These are phyloP conservation scores for Ganoderma lingzhi DNA, from an alignment of 1,284 basidiomycete species.

Conservation along the genomic window DNA sequence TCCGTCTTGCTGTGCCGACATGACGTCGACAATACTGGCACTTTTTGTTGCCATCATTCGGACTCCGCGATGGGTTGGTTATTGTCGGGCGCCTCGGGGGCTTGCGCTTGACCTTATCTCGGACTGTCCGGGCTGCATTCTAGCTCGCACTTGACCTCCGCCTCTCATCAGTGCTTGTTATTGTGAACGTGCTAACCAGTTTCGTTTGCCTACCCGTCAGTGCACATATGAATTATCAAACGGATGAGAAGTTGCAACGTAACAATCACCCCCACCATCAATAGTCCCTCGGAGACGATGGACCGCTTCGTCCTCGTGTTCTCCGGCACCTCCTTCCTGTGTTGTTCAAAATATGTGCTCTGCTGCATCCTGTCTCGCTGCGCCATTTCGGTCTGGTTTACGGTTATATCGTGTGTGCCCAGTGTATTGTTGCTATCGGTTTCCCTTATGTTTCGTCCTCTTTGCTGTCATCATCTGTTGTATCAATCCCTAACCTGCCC, in stretches of 20 bases:
- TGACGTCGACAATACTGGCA: neutral
- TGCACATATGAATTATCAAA: constrained; percentile 15
- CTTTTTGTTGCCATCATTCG: neutral
- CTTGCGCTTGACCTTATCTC: constrained; percentile 9
- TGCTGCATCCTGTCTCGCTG: neutral
- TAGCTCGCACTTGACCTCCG: neutral
- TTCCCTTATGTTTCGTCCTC: constrained; percentile 7
- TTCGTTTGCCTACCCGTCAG: constrained; percentile 1
- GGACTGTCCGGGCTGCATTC: neutral
- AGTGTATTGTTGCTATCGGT: constrained; percentile 17
- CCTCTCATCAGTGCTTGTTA: constrained; percentile 5
- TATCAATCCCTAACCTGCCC: neutral
- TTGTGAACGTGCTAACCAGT: neutral
- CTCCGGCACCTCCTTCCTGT: neutral
- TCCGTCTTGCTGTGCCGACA: no score
- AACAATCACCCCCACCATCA: neutral
- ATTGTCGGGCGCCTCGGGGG: neutral
- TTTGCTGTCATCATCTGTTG: constrained; percentile 20
- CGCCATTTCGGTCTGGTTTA: neutral
- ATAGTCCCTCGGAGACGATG: neutral
- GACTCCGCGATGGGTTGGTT: constrained; percentile 11
- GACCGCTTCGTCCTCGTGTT: neutral
- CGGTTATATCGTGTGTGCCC: constrained; percentile 4
- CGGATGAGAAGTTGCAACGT: constrained; percentile 12
- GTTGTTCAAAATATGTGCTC: constrained; percentile 5